Conservation (phyloP, 1,284 basidiomycete species). For the Pseudozyma tsukubaensis region DNA sequence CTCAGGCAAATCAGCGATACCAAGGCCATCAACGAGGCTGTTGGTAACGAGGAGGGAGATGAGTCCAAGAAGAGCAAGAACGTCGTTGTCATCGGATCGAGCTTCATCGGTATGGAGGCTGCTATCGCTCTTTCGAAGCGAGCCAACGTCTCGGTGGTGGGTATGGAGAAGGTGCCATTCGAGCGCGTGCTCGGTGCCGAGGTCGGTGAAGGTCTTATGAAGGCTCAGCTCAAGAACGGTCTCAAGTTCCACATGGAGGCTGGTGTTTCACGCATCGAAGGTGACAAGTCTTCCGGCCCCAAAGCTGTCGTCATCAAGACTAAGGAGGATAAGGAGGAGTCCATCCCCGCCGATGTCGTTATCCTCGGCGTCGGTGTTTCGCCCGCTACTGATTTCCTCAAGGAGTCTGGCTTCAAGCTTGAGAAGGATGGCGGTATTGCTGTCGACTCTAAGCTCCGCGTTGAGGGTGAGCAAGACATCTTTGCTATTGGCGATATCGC, state of each 20-base stretch:
- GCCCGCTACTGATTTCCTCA: constrained; percentile 85
- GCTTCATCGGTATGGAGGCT: constrained; percentile 94
- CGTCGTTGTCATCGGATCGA: constrained; percentile 86
- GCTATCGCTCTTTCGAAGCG: constrained; percentile 80
- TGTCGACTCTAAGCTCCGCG: constrained; percentile 82
- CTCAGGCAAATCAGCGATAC: constrained; percentile 80
- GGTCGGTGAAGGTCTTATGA: constrained; percentile 82
- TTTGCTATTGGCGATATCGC: constrained; percentile 94
- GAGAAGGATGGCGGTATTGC: constrained; percentile 78
- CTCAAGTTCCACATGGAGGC: constrained; percentile 83
- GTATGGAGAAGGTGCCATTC: constrained; percentile 86
- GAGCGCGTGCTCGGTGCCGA: constrained; percentile 82
- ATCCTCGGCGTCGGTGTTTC: constrained; percentile 89
- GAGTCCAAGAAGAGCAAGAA: constrained; percentile 71
- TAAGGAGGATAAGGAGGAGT: constrained; percentile 72
- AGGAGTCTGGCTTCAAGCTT: constrained; percentile 72
- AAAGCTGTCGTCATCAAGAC: constrained; percentile 75
- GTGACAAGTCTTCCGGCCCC: constrained; percentile 41
- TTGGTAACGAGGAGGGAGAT: constrained; percentile 65
- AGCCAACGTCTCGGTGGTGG: constrained; percentile 80
- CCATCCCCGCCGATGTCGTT: constrained; percentile 81
- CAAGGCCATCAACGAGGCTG: constrained; percentile 80
- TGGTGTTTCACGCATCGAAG: constrained; percentile 80
- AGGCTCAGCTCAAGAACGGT: constrained; percentile 75
- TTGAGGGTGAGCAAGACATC: constrained; percentile 75